These are phyloP conservation scores for Suillus discolor DNA, from an alignment of 768 basidiomycete species.

Conservation along the genomic window DNA sequence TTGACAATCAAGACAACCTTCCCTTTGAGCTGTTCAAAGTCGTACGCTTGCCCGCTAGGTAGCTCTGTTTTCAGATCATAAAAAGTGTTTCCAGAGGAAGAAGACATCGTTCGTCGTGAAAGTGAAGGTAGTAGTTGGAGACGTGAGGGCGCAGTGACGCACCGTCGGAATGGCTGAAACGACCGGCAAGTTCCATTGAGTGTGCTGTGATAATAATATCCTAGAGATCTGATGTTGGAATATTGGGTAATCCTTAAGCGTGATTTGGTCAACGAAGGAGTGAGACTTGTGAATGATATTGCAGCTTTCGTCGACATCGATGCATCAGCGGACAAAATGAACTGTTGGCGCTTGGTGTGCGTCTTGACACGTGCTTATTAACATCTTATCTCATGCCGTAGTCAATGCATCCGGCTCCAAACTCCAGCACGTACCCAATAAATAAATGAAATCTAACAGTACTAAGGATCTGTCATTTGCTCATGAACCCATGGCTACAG, in stretches of 20 bases:
- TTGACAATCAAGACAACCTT: slow-evolving; percentile 83
- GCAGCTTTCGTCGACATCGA: not conserved
- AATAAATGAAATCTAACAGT: too few species aligned
- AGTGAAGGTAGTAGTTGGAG: not conserved
- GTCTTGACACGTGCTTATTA: not conserved
- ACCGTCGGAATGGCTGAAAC: not conserved
- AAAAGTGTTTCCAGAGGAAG: slow-evolving; percentile 43
- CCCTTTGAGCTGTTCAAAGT: slow-evolving; percentile 72
- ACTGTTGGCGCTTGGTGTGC: not conserved
- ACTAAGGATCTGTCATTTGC: not conserved
- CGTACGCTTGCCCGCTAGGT: slow-evolving; percentile 54
- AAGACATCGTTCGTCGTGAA: slow-evolving; percentile 24
- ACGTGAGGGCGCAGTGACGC: not conserved
- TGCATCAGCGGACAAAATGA: not conserved
- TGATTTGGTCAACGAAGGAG: not conserved
- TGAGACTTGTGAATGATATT: not conserved
- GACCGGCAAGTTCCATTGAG: not conserved
- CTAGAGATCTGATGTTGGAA: not conserved
- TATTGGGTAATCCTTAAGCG: not conserved
- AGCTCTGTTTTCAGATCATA: slow-evolving; percentile 70
- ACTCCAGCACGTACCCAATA: not conserved
- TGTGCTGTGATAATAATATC: not conserved
- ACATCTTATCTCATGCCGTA: not conserved
- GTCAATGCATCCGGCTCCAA: not conserved
- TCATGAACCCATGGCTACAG: not conserved